Conservation (phyloP, 768 basidiomycete genomes). For the Tubosaeta sp. region DNA sequence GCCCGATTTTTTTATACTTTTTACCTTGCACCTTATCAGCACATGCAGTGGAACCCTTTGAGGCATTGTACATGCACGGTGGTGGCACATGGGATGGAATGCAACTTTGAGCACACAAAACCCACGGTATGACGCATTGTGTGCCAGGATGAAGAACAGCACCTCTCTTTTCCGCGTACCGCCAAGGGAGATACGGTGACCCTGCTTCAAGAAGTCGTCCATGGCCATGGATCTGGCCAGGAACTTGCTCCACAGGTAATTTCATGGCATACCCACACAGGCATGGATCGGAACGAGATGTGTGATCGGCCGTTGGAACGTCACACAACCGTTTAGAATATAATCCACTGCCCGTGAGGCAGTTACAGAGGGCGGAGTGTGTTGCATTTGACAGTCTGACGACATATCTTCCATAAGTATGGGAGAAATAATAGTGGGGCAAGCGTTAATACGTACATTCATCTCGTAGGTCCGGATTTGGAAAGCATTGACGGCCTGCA, state of each 20-base stretch:
- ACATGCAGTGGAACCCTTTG: slow-evolving; percentile 5
- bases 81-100: slow-evolving; percentile 13
- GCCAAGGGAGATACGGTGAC: slow-evolving; percentile 12
- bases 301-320: slow-evolving; percentile 17
- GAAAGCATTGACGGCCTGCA: slow-evolving; percentile 12
- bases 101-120: slow-evolving; percentile 3
- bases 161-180: background rate
- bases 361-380: slow-evolving; percentile 4
- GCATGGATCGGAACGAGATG: slow-evolving; percentile 24
- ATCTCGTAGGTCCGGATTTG: slow-evolving; percentile 13
- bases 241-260: slow-evolving; percentile 17
- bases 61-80: background rate
- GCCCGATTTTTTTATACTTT: background rate
- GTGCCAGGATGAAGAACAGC: background rate
- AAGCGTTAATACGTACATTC: slow-evolving; percentile 25
- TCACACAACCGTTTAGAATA: slow-evolving; percentile 6
- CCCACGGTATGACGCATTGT: slow-evolving; percentile 18
- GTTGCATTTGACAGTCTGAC: slow-evolving; percentile 11
- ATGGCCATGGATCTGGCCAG: slow-evolving; percentile 19
- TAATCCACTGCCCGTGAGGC: slow-evolving; percentile 17
- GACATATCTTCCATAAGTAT: slow-evolving; percentile 13
- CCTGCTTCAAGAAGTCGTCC: slow-evolving; percentile 14
- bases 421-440: slow-evolving; percentile 19
- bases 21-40: background rate
- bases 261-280: slow-evolving; percentile 12